Evolutionary conservation across 164 flowering plant species (phyloP).

Genomic region (Tetrastigma voinierianum): DNA sequence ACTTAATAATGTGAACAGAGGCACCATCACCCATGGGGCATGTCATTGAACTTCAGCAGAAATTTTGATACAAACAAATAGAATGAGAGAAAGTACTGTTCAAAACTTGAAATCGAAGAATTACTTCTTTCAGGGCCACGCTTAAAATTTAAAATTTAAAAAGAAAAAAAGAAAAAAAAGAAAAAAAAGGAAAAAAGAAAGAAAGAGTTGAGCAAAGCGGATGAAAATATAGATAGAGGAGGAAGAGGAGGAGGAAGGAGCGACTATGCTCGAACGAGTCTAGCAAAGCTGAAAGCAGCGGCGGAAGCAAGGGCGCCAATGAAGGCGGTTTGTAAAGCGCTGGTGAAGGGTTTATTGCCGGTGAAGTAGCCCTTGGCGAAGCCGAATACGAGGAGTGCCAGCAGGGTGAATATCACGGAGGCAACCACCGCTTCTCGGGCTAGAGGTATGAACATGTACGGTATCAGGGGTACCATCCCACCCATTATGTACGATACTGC

Average conservation of each 20-base stretch:
- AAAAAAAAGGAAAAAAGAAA: too few species aligned
- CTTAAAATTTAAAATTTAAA: too few species aligned
- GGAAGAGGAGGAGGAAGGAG: background rate
- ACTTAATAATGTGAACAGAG: too few species aligned
- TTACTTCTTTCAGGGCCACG: too few species aligned
- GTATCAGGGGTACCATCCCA: slow-evolving; percentile 30
- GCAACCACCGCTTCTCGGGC: slow-evolving; percentile 29
- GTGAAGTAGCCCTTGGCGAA: slow-evolving; percentile 29
- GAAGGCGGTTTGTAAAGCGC: slow-evolving; percentile 25
- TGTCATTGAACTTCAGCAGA: too few species aligned
- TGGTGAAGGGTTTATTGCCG: slow-evolving; percentile 23
- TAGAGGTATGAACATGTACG: slow-evolving; percentile 29
- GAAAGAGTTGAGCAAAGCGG: too few species aligned
- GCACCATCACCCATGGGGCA: too few species aligned
- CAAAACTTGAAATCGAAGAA: too few species aligned
- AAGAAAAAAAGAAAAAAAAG: too few species aligned
- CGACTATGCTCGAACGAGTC: slow-evolving; percentile 9
- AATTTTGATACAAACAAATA: too few species aligned
- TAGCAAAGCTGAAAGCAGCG: slow-evolving; percentile 28
- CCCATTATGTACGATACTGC: slow-evolving; percentile 31
- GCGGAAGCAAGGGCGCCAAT: slow-evolving; percentile 32
- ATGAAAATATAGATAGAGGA: background rate
- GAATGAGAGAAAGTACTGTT: too few species aligned
- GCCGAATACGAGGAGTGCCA: slow-evolving; percentile 31
- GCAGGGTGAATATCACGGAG: slow-evolving; percentile 23